Evolutionary conservation across 2,329 filamentous ascomycete genomes (phyloP).

Genomic region (Bisporella sp.): DNA sequence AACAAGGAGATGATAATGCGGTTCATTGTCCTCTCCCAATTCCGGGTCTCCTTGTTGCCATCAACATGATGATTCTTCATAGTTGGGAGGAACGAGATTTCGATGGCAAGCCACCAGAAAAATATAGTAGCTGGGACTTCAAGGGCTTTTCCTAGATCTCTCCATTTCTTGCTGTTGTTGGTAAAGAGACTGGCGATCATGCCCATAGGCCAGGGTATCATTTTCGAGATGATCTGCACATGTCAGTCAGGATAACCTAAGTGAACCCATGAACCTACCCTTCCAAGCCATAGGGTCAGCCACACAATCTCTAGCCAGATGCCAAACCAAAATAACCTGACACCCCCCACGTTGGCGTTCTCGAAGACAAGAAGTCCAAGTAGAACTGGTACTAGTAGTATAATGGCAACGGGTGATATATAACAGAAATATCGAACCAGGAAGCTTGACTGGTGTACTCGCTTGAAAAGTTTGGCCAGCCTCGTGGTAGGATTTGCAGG

Average conservation of each 20-base stretch:
- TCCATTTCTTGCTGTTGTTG: slow-evolving; percentile 89
- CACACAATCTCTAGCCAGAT: slow-evolving; percentile 94
- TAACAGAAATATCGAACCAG: slow-evolving; percentile 66
- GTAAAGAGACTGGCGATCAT: slow-evolving; percentile 66
- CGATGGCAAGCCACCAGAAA: slow-evolving; percentile 83
- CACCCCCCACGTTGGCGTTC: slow-evolving; percentile 62
- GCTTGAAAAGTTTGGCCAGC: slow-evolving; percentile 58
- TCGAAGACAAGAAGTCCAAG: slow-evolving; percentile 54
- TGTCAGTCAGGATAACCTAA: background rate
- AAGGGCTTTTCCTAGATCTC: slow-evolving; percentile 76
- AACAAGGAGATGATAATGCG: slow-evolving; percentile 85
- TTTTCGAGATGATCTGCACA: slow-evolving; percentile 52
- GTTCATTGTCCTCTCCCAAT: slow-evolving; percentile 74
- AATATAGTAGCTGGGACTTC: slow-evolving; percentile 83
- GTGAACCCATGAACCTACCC: slow-evolving; percentile 35
- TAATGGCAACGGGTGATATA: slow-evolving; percentile 54
- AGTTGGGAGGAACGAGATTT: slow-evolving; percentile 79
- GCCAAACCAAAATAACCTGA: slow-evolving; percentile 80
- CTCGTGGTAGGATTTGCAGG: slow-evolving; percentile 54
- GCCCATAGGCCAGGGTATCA: slow-evolving; percentile 53
- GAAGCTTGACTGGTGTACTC: slow-evolving; percentile 57
- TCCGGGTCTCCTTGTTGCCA: slow-evolving; percentile 41
- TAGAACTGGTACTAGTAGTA: slow-evolving; percentile 62
- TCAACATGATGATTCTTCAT: slow-evolving; percentile 54
- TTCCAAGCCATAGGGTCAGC: slow-evolving; percentile 77